phyloP scores from a whole-genome alignment of 768 basidiomycete genomes.

The Paxillus involutus region DNA sequence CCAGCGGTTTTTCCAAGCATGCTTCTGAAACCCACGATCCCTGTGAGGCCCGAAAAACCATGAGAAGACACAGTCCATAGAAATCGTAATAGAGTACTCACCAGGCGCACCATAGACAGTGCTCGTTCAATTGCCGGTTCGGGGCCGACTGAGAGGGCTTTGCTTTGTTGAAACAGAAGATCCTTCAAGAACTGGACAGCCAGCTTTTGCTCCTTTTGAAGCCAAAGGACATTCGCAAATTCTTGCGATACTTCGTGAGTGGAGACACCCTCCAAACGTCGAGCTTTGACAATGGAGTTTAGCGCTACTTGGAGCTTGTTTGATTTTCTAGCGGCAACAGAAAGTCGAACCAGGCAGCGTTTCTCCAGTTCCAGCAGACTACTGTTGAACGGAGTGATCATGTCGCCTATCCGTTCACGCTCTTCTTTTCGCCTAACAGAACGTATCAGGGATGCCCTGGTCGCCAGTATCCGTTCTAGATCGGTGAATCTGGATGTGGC shows the following conservation, averaged over 20 bases:
- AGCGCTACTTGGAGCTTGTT: constrained; percentile 78
- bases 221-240: constrained; percentile 89
- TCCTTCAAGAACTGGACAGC: constrained; percentile 74
- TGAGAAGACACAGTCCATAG: background rate
- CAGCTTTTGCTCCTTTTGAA: constrained; percentile 77
- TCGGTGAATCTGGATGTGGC: constrained; percentile 59
- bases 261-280: constrained; percentile 49
- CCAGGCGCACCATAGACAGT: constrained; percentile 62
- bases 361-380: constrained; percentile 63
- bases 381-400: constrained; percentile 53
- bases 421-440: constrained; percentile 70
- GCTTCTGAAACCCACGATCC: constrained; percentile 92
- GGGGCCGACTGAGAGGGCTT: constrained; percentile 9
- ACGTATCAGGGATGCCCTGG: constrained; percentile 77
- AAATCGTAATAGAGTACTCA: constrained; percentile 32
- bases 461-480: constrained; percentile 77
- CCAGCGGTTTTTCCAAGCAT: constrained; percentile 72
- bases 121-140: constrained; percentile 31
- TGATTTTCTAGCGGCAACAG: constrained; percentile 65
- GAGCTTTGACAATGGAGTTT: constrained; percentile 80
- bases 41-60: constrained; percentile 37
- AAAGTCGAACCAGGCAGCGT: constrained; percentile 68
- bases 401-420: constrained; percentile 72
- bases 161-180: constrained; percentile 21
- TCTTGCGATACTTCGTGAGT: constrained; percentile 69